Evolutionary conservation across 768 basidiomycete genomes (phyloP).

Genomic region (Cystobasidium onofrii): DNA sequence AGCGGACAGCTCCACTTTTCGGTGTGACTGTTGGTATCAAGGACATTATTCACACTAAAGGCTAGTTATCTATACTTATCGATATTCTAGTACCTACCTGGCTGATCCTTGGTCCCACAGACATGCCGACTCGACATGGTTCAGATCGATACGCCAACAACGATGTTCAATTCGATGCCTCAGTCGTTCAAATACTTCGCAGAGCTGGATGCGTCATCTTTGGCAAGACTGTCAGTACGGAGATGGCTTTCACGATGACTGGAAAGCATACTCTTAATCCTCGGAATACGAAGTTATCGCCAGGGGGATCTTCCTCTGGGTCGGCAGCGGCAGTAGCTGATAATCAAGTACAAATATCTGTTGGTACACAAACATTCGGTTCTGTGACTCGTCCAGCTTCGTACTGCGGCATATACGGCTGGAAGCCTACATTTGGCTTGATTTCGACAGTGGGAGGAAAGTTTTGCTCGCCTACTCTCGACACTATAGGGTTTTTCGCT

Average conservation of each 20-base stretch:
- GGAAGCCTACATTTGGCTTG: conserved; percentile 45
- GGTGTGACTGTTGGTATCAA: conserved; percentile 43
- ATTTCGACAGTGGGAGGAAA: conserved; percentile 44
- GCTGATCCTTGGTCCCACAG: conserved; percentile 22
- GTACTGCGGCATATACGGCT: conserved; percentile 44
- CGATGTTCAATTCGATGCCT: conserved; percentile 40
- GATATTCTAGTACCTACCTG: conserved; percentile 14
- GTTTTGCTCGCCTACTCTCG: conserved; percentile 6
- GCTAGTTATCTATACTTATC: background rate
- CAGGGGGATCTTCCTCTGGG: conserved; percentile 45
- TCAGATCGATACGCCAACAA: conserved; percentile 43
- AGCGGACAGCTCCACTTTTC: conserved; percentile 39
- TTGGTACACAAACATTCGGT: conserved; percentile 39
- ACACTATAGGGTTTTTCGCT: conserved; percentile 43
- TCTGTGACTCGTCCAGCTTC: conserved; percentile 44
- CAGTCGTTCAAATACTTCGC: conserved; percentile 38
- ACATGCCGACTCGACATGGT: conserved; percentile 44
- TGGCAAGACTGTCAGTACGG: conserved; percentile 42
- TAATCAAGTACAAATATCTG: conserved; percentile 42
- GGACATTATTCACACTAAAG: conserved; percentile 34
- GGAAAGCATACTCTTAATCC: conserved; percentile 37
- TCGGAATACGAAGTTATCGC: conserved; percentile 41
- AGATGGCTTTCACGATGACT: conserved; percentile 41
- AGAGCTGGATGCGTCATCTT: conserved; percentile 43
- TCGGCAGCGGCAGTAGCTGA: conserved; percentile 45